phyloP scores from a whole-genome alignment of 2,329 filamentous ascomycete genomes.

The Alternaria ethzedia region DNA sequence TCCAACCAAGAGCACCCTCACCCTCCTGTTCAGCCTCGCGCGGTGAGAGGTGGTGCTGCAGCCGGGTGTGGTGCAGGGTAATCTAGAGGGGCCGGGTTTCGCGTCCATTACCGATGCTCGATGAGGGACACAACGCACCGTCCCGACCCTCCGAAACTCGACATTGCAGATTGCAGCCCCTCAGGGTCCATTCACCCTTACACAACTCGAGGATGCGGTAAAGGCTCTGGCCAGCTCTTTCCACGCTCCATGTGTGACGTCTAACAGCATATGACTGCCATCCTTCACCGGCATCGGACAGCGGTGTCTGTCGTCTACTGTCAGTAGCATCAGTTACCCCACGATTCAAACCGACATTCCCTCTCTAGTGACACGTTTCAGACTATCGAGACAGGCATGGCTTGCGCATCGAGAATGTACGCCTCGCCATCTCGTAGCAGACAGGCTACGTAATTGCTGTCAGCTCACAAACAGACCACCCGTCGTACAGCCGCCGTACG shows the following conservation, averaged over 20 bases:
- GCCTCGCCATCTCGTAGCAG: neutral
- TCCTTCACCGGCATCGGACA: slow-evolving; percentile 11
- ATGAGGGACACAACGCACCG: slow-evolving; percentile 2
- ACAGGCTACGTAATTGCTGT: neutral
- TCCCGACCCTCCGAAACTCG: slow-evolving; percentile 14
- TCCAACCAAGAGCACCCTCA: slow-evolving; percentile 28
- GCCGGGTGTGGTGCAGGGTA: slow-evolving; percentile 14
- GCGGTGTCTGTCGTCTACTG: slow-evolving; percentile 5
- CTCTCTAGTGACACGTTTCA: neutral
- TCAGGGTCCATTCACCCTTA: slow-evolving; percentile 7
- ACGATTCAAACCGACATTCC: neutral
- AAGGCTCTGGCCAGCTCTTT: neutral
- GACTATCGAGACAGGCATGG: neutral
- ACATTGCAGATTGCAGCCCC: neutral
- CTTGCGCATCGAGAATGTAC: neutral
- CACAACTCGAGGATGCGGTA: neutral
- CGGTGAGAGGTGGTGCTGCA: slow-evolving; percentile 26
- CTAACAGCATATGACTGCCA: neutral
- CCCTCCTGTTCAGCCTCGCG: slow-evolving; percentile 34
- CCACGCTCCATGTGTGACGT: slow-evolving; percentile 5
- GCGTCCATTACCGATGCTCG: slow-evolving; percentile 4
- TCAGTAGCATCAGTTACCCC: neutral
- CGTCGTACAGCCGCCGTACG: slow-evolving; percentile 1
- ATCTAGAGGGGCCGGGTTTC: slow-evolving; percentile 17
- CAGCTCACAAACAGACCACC: neutral